A percentile compares a stretch with the other conserved stretches of the same genome.
Conservation (phyloP, 768 basidiomycete genomes). For the Tylopilus sp. region DNA sequence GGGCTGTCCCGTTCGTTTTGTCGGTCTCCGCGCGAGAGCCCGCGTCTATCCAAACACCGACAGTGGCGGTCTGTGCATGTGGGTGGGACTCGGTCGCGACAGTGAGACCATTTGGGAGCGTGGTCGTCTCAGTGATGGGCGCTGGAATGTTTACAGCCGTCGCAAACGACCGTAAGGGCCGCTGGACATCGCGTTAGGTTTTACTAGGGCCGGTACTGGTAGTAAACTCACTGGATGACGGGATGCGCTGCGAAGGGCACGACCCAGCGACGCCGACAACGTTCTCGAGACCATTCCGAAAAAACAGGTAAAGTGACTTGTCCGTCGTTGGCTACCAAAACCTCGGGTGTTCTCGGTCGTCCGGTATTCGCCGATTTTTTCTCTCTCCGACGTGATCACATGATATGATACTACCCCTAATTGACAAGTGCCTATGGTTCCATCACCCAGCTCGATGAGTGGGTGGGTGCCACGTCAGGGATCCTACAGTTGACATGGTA, state of each 20-base stretch:
- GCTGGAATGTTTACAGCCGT: conserved; percentile 61
- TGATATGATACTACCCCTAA: too few species aligned
- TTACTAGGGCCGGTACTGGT: neutral
- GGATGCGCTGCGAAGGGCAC: conserved; percentile 37
- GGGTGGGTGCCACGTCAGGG: too few species aligned
- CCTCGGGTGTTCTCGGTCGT: conserved; percentile 32
- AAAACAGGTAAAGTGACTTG: conserved; percentile 21
- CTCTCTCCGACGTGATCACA: conserved; percentile 23
- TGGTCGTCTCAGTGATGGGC: conserved; percentile 88
- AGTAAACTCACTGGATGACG: conserved; percentile 34
- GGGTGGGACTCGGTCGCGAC: conserved; percentile 90
- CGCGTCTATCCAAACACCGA: conserved; percentile 98
- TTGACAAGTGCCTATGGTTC: too few species aligned
- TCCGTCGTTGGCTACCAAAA: conserved; percentile 6
- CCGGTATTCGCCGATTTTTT: conserved; percentile 25
- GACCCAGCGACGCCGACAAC: conserved; percentile 43
- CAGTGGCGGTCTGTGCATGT: conserved; percentile 94
- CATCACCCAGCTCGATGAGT: too few species aligned
- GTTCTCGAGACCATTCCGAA: conserved; percentile 44
- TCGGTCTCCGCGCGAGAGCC: conserved; percentile 96
- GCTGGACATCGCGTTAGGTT: conserved; percentile 29
- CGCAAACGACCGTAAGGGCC: conserved; percentile 67
- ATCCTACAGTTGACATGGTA: too few species aligned
- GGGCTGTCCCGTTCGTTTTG: conserved; percentile 92
- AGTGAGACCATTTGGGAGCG: conserved; percentile 91